Percentiles rank a stretch among this genome's conserved stretches.
Conservation (phyloP, 2,329 filamentous ascomycete genomes). For the Cytospora schulzeri region DNA sequence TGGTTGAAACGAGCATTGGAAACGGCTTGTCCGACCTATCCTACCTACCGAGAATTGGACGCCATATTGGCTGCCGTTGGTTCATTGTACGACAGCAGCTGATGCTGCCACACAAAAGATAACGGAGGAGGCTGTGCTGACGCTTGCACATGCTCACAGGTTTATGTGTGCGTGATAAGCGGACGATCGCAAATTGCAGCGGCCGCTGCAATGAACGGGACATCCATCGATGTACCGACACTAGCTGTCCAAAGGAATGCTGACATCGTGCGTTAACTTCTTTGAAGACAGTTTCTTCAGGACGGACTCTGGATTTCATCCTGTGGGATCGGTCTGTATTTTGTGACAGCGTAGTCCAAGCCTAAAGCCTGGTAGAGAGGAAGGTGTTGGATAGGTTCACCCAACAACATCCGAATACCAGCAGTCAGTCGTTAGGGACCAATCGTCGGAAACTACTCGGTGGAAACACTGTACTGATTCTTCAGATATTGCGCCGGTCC, state of each 20-base stretch:
- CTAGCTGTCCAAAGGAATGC: background rate
- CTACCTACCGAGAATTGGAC: background rate
- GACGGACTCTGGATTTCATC: background rate
- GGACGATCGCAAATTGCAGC: background rate
- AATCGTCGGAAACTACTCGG: background rate
- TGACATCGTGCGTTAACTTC: background rate
- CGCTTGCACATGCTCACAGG: slow-evolving; percentile 3
- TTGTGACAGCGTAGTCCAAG: background rate
- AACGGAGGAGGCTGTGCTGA: slow-evolving; percentile 1
- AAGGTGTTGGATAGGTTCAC: background rate
- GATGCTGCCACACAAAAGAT: background rate
- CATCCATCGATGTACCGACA: background rate
- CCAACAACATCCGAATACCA: background rate
- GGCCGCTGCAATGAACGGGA: background rate
- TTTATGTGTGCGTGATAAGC: slow-evolving; percentile 3
- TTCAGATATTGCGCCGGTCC: background rate
- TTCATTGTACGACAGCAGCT: background rate
- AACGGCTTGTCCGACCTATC: background rate
- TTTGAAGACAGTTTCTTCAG: background rate
- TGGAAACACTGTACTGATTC: background rate
- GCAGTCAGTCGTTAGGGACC: background rate
- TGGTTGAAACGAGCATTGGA: background rate
- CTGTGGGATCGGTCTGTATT: background rate
- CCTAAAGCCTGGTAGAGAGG: too few relatives aligned
- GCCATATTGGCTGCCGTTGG: background rate